Conservation (phyloP, 1,139 yeast species). For the Debaryomycetaceae sp. region DNA sequence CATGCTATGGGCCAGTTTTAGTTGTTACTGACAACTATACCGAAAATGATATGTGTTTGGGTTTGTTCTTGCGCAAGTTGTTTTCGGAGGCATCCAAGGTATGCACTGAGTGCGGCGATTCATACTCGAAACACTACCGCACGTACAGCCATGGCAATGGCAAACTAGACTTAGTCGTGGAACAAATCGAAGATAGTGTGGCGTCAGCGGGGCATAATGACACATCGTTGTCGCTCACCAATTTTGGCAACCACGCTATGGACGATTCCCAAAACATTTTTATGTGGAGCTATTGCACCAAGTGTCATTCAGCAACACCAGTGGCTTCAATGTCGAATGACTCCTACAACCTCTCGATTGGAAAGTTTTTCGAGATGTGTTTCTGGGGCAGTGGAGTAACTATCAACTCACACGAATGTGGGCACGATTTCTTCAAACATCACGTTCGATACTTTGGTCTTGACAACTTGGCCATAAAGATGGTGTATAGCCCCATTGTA, state of each 20-base stretch:
- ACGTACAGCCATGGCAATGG: slow-evolving; percentile 89
- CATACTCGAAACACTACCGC: slow-evolving; percentile 70
- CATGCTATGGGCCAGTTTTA: slow-evolving; percentile 86
- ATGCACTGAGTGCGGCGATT: slow-evolving; percentile 81
- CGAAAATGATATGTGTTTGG: slow-evolving; percentile 86
- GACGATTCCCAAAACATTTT: slow-evolving; percentile 58
- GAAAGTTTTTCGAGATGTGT: slow-evolving; percentile 81
- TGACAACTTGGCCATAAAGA: slow-evolving; percentile 71
- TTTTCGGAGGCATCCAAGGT: slow-evolving; percentile 61
- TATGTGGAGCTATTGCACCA: slow-evolving; percentile 90
- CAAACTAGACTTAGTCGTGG: slow-evolving; percentile 73
- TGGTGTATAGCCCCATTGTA: slow-evolving; percentile 74
- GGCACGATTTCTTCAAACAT: slow-evolving; percentile 74
- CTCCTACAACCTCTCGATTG: slow-evolving; percentile 88
- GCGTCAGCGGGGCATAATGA: background rate
- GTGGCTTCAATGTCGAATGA: slow-evolving; percentile 82
- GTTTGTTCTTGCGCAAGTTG: slow-evolving; percentile 80
- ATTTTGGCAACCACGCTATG: too few species aligned
- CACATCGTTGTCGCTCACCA: background rate
- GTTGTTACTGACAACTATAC: slow-evolving; percentile 83
- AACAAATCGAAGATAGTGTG: slow-evolving; percentile 36
- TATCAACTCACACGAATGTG: slow-evolving; percentile 44
- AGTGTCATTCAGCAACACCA: slow-evolving; percentile 73
- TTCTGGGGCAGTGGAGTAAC: slow-evolving; percentile 65
- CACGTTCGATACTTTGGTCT: slow-evolving; percentile 83